Percentiles rank a stretch among this genome's conserved stretches.
Conservation (phyloP, 352 stramenopile species). For the Pythium coloratum region DNA sequence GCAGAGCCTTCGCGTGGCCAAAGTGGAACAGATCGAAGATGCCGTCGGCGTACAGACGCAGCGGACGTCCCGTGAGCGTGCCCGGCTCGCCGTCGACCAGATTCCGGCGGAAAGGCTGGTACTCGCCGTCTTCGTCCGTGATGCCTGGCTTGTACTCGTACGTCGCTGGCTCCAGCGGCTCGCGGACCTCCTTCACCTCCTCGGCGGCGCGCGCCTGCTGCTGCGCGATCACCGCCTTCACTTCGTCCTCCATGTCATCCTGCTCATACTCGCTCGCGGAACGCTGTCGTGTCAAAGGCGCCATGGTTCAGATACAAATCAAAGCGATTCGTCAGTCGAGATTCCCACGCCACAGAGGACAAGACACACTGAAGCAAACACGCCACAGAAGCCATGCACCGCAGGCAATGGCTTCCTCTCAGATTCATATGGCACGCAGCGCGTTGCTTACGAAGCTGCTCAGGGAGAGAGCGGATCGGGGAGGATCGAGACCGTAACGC, state of each 20-base stretch:
- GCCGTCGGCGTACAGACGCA: conserved; percentile 86
- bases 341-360: not conserved
- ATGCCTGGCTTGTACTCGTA: conserved; percentile 28
- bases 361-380: not conserved
- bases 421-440: not conserved
- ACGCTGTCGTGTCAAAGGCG: conserved; percentile 13
- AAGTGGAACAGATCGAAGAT: conserved; percentile 92
- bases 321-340: not conserved
- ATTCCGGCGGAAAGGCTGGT: conserved; percentile 60
- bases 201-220: conserved; percentile 19
- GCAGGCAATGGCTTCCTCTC: not conserved
- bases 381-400: not conserved
- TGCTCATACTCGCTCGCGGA: conserved; percentile 27
- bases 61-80: conserved; percentile 66
- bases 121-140: conserved; percentile 28
- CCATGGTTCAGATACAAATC: conserved; percentile 7
- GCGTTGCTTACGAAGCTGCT: not conserved
- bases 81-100: conserved; percentile 68
- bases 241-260: conserved; percentile 20
- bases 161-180: conserved; percentile 14
- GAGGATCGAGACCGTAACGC: not conserved
- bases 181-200: conserved; percentile 16
- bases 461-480: not conserved
- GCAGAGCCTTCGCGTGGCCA: conserved; percentile 81
- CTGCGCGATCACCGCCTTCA: conserved; percentile 26